A percentile compares a stretch with the other conserved stretches of the same genome.
Evolutionary conservation across 2,329 filamentous ascomycete species (phyloP).

Genomic region (Westerdykella sp.): DNA sequence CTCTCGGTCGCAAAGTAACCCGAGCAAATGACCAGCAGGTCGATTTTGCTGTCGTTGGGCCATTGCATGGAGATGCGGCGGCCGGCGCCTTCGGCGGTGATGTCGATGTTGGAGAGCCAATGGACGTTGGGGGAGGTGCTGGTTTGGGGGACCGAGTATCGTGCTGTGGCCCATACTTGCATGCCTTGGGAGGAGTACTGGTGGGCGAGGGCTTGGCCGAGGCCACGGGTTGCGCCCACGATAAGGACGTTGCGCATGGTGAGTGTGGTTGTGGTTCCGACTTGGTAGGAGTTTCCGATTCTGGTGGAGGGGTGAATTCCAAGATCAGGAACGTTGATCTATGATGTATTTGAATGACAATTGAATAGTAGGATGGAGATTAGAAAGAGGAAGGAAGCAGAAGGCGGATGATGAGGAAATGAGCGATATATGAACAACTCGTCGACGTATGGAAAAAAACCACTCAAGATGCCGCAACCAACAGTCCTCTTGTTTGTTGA

Average conservation of each 20-base stretch:
- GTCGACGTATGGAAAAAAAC: no score
- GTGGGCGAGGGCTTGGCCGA: constrained; percentile 55
- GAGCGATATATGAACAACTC: no score
- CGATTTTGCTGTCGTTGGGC: constrained; percentile 16
- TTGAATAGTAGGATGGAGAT: no score
- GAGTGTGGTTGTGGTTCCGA: not conserved
- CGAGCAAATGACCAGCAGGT: constrained; percentile 55
- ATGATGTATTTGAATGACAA: no score
- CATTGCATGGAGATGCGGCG: constrained; percentile 7
- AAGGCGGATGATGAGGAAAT: no score
- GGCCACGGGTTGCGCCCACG: constrained; percentile 59
- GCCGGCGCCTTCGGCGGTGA: constrained; percentile 10
- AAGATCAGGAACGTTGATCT: no score
- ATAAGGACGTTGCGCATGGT: constrained; percentile 51
- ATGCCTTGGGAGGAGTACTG: constrained; percentile 42
- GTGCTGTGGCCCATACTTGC: constrained; percentile 15
- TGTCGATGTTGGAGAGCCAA: constrained; percentile 16
- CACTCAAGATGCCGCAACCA: no score
- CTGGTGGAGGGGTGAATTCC: no score
- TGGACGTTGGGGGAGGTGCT: constrained; percentile 3
- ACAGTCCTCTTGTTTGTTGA: no score
- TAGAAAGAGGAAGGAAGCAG: no score
- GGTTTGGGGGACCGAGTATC: constrained; percentile 4
- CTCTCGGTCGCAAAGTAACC: constrained; percentile 61
- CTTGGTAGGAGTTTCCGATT: not conserved